Conservation (phyloP, 108 stramenopile species). For the Seminavis robusta region DNA sequence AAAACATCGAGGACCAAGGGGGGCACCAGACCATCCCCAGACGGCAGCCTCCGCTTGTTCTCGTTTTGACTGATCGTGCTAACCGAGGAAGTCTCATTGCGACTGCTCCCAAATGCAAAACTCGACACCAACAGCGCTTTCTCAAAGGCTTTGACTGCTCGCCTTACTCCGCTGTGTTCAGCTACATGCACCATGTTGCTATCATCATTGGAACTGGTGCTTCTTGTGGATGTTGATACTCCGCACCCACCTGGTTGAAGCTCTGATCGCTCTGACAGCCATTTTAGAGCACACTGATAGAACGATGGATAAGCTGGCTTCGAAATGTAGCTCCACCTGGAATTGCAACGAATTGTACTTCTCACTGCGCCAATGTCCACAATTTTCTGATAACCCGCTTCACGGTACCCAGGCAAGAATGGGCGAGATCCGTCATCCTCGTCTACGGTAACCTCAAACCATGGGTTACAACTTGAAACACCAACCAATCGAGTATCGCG, state of each 20-base stretch:
- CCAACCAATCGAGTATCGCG: constrained; percentile 23
- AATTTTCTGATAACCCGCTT: too few species aligned
- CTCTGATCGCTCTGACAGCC: constrained; percentile 48
- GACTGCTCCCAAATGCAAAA: too few species aligned
- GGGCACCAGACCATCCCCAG: constrained; percentile 20
- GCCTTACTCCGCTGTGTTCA: not conserved
- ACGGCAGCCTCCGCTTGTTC: not conserved
- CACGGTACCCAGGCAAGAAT: too few species aligned
- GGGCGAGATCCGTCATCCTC: not conserved
- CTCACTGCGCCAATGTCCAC: constrained; percentile 14
- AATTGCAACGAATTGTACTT: constrained; percentile 9
- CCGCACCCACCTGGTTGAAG: constrained; percentile 76
- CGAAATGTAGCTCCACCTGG: constrained; percentile 1
- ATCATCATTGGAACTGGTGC: not conserved
- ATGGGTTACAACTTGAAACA: constrained; percentile 48
- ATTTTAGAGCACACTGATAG: constrained; percentile 66
- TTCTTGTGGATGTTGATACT: constrained; percentile 12
- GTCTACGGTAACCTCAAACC: constrained; percentile 35
- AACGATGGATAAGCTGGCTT: constrained; percentile 32
- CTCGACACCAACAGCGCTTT: not conserved
- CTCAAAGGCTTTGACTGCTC: constrained; percentile 14
- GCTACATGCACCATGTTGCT: too few species aligned
- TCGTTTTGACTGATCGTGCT: not conserved
- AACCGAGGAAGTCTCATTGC: too few species aligned
- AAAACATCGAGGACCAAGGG: constrained; percentile 6